phyloP scores from a whole-genome alignment of 805 yeast species.

The Monosporozyma aerobia region DNA sequence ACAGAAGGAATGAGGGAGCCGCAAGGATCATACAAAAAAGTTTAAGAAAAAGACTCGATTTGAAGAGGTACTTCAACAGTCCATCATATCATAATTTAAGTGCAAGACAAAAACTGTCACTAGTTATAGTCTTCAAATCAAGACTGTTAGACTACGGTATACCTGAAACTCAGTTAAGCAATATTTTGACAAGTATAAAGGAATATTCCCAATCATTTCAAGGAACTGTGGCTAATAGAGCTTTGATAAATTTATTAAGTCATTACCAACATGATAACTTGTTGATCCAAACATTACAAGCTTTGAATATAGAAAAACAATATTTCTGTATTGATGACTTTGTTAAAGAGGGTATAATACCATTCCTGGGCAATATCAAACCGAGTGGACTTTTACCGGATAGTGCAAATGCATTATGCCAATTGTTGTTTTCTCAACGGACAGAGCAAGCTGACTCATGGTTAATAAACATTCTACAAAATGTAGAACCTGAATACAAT shows the following conservation, averaged over 20 bases:
- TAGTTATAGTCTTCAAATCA: slow-evolving; percentile 28
- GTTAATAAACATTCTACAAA: slow-evolving; percentile 3
- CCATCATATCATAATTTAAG: slow-evolving; percentile 4
- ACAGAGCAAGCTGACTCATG: not conserved
- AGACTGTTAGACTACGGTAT: slow-evolving; percentile 11
- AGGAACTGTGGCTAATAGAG: not conserved
- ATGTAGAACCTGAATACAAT: not conserved
- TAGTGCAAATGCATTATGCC: not conserved
- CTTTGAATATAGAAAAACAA: not conserved
- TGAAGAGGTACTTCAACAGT: slow-evolving; percentile 18
- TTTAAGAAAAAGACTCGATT: slow-evolving; percentile 35
- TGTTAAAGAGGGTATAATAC: not conserved
- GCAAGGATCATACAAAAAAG: slow-evolving; percentile 42
- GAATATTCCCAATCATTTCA: not conserved
- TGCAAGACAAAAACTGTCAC: not conserved
- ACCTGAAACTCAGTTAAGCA: slow-evolving; percentile 3
- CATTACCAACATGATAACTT: not conserved
- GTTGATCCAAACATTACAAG: not conserved
- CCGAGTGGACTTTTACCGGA: not conserved
- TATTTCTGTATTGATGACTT: not conserved
- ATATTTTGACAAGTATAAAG: slow-evolving; percentile 6
- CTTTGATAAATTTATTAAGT: not conserved
- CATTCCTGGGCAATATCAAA: not conserved
- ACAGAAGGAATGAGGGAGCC: slow-evolving; percentile 41
- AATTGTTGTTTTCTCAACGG: not conserved